phyloP scores from a whole-genome alignment of 2,329 filamentous ascomycete species.

The Fusarium brachygibbosum region DNA sequence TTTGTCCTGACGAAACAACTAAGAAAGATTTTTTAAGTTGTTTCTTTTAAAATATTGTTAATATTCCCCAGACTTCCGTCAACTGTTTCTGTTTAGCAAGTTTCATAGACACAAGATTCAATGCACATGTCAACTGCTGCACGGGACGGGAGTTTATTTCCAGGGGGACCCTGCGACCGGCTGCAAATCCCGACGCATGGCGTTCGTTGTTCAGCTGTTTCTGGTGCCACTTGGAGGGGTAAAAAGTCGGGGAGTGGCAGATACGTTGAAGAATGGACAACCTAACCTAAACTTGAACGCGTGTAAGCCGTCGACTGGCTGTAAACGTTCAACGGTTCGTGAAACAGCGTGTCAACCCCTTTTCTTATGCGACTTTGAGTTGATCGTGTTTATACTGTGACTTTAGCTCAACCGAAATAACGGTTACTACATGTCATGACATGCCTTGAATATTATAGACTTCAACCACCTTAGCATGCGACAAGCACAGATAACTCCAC shows the following conservation, averaged over 20 bases:
- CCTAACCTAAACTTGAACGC: conserved; percentile 7
- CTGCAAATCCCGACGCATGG: conserved; percentile 35
- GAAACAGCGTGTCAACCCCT: conserved; percentile 24
- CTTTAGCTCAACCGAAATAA: background rate
- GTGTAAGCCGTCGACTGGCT: conserved; percentile 2
- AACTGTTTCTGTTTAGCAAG: conserved; percentile 5
- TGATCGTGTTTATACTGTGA: background rate
- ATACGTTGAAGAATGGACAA: background rate
- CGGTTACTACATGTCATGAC: too few species aligned
- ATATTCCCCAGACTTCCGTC: conserved; percentile 6
- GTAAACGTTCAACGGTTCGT: conserved; percentile 16
- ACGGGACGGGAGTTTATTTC: conserved; percentile 18
- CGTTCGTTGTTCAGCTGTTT: conserved; percentile 24
- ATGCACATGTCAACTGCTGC: conserved; percentile 29
- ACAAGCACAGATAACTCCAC: background rate
- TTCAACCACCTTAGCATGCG: background rate
- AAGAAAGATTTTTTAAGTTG: background rate
- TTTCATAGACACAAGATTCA: conserved; percentile 17
- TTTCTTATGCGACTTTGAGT: conserved; percentile 14
- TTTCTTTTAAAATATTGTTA: background rate
- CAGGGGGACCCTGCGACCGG: conserved; percentile 38
- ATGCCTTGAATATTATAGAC: background rate
- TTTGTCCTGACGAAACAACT: background rate
- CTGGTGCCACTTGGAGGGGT: conserved; percentile 15
- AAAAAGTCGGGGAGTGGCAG: background rate